A percentile compares a stretch with the other conserved stretches of the same genome.
Evolutionary conservation across 2,329 filamentous ascomycete species (phyloP).

Genomic region (Alternaria sp.): DNA sequence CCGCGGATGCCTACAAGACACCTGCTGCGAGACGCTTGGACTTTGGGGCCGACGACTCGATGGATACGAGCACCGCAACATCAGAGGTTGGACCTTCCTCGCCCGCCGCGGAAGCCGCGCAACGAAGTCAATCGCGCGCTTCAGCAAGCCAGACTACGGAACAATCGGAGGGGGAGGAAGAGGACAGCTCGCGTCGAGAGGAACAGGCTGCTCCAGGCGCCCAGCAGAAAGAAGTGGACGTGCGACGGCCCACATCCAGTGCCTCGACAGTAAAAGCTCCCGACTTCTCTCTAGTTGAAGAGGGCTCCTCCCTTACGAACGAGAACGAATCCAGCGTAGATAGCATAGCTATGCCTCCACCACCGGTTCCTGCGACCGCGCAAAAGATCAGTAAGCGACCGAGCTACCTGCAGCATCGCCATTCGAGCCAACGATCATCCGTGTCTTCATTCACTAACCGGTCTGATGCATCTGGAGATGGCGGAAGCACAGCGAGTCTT

Average conservation of each 20-base stretch:
- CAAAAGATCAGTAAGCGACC: slow-evolving; percentile 57
- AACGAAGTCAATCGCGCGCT: slow-evolving; percentile 36
- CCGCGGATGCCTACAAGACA: slow-evolving; percentile 55
- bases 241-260: slow-evolving; percentile 48
- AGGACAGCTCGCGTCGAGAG: slow-evolving; percentile 8
- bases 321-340: slow-evolving; percentile 45
- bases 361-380: slow-evolving; percentile 32
- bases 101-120: slow-evolving; percentile 54
- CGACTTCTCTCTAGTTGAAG: slow-evolving; percentile 44
- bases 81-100: slow-evolving; percentile 53
- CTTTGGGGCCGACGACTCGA: slow-evolving; percentile 35
- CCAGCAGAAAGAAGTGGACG: slow-evolving; percentile 30
- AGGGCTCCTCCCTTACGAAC: slow-evolving; percentile 39
- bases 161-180: slow-evolving; percentile 8
- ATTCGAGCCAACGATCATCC: slow-evolving; percentile 67
- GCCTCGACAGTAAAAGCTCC: slow-evolving; percentile 52
- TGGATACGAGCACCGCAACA: slow-evolving; percentile 38
- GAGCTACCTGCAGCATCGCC: slow-evolving; percentile 64
- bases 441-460: slow-evolving; percentile 64
- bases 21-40: slow-evolving; percentile 45
- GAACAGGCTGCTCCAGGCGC: slow-evolving; percentile 17
- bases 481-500: slow-evolving; percentile 77
- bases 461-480: slow-evolving; percentile 66
- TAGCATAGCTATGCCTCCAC: slow-evolving; percentile 30
- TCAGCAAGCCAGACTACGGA: slow-evolving; percentile 12